Evolutionary conservation across 139 green algal genomes (phyloP), one percentile per base, ranked within the genome.

Genomic region (Chlamydomonas eustigma): DNA sequence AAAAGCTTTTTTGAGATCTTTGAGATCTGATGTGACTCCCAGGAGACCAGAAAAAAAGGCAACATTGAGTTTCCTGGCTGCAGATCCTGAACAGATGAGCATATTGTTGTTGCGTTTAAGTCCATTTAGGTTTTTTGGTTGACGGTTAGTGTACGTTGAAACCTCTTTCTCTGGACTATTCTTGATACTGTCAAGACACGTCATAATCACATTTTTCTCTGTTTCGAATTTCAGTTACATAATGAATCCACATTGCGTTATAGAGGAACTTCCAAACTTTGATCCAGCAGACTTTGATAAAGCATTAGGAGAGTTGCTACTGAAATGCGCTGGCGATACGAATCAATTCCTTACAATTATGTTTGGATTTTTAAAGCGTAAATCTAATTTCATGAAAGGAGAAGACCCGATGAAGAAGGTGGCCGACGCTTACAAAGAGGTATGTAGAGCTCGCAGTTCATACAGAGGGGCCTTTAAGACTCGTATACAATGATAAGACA

Each of bases 321-420:
- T 80, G 31, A 77, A 77, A 58, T 66, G 78, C 33, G 64, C 86
- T 28, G 80, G 84, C 25, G 73, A 91, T 33, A 33, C 74, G 0
- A 24, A 81, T 4, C 50, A 78, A 39, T 86, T 91, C 34, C 77
- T 94, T 24, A 51, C 66, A 6, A 72, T 68, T 2, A 78, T 90
- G 0, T 84, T 92, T 2, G 80, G 34, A 3, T 93, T 91, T 68
- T 67, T 92, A 2, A 71, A 88, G 71, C 80, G 84, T 25, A 85
- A 86, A n/a, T 88, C 77, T 8, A 83, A 84, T 73, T 92, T 92
- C 72, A 90, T 91, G 52, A 85, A 88, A 64, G 52, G 84, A 18
- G 78, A 73, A 1, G 87, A 87, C 65, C 74, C 84, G 0, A 76
- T 82, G 28, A 81, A 78, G 37, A 73, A 71, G 8, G 58, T 91